Percentiles rank a stretch among this genome's conserved stretches.
phyloP scores from a whole-genome alignment of 345 rosid species.

The Gynandropsis gynandra region DNA sequence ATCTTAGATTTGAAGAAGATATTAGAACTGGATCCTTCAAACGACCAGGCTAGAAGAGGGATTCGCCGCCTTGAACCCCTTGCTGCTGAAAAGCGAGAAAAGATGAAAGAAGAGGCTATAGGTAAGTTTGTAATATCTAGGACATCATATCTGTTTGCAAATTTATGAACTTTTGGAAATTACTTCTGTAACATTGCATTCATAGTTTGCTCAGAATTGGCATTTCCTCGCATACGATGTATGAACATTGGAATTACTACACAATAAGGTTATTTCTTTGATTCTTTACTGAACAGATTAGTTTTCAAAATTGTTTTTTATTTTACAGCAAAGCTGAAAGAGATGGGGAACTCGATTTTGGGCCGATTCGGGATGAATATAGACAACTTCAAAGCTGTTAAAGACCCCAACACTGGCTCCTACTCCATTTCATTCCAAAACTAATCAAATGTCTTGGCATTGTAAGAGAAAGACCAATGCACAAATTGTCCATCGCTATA shows the following conservation, averaged over 20 bases:
- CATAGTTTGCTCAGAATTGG: too few relatives aligned
- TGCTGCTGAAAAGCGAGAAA: conserved; percentile 86
- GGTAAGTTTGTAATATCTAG: conserved; percentile 39
- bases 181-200: too few relatives aligned
- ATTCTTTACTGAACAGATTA: too few relatives aligned
- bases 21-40: conserved; percentile 74
- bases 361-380: conserved; percentile 83
- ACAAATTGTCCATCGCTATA: too few relatives aligned
- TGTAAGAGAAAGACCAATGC: too few relatives aligned
- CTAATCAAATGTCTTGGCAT: too few relatives aligned
- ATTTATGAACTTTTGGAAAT: too few relatives aligned
- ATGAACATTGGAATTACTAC: too few relatives aligned
- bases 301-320: neutral
- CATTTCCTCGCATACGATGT: too few relatives aligned
- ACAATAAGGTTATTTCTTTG: too few relatives aligned
- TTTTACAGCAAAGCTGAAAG: conserved; percentile 66
- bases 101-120: conserved; percentile 97
- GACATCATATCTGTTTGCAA: neutral
- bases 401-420: conserved; percentile 87
- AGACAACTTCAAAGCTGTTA: conserved; percentile 83
- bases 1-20: conserved; percentile 68
- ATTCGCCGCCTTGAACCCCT: conserved; percentile 70
- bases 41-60: conserved; percentile 61
- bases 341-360: conserved; percentile 65
- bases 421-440: conserved; percentile 70